Percentiles rank a stretch among this genome's conserved stretches.
phyloP scores from a whole-genome alignment of 2,329 filamentous ascomycete genomes.

The Myriosclerotinia duriaeana region DNA sequence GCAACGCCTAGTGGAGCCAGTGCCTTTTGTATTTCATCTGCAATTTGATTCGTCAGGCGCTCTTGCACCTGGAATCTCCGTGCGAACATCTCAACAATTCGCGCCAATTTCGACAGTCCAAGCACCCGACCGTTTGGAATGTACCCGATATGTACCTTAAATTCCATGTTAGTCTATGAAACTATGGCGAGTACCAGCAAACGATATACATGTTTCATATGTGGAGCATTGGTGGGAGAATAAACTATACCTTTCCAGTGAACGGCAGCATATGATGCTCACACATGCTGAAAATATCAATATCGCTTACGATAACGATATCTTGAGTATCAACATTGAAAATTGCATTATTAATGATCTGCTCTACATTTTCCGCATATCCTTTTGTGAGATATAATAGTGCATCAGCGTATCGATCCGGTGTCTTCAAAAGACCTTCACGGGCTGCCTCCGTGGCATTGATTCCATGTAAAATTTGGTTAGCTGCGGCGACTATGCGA shows the following conservation, averaged over 20 bases:
- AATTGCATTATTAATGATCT: slow-evolving; percentile 85
- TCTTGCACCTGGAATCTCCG: slow-evolving; percentile 91
- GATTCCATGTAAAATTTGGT: slow-evolving; percentile 63
- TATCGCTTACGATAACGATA: slow-evolving; percentile 93
- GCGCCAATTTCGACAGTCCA: slow-evolving; percentile 87
- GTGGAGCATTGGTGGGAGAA: too few species aligned
- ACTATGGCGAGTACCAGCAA: not conserved
- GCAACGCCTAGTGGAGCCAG: slow-evolving; percentile 88
- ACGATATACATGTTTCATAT: too few species aligned
- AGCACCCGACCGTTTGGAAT: slow-evolving; percentile 87
- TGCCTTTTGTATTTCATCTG: slow-evolving; percentile 83
- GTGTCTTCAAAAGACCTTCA: slow-evolving; percentile 62
- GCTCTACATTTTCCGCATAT: slow-evolving; percentile 85
- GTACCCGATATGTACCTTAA: slow-evolving; percentile 93
- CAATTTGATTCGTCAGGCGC: slow-evolving; percentile 88
- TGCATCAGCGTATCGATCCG: slow-evolving; percentile 85
- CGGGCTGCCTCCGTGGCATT: slow-evolving; percentile 61
- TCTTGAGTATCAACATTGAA: slow-evolving; percentile 95
- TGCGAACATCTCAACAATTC: slow-evolving; percentile 93
- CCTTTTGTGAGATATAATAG: slow-evolving; percentile 93
- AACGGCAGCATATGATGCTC: slow-evolving; percentile 97
- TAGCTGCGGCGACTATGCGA: slow-evolving; percentile 46
- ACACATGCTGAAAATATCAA: slow-evolving; percentile 88
- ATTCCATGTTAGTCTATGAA: slow-evolving; percentile 22
- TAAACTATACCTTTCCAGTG: slow-evolving; percentile 70